Evolutionary conservation across 306 rosid species (phyloP).

Genomic region (Castanea crenata): DNA sequence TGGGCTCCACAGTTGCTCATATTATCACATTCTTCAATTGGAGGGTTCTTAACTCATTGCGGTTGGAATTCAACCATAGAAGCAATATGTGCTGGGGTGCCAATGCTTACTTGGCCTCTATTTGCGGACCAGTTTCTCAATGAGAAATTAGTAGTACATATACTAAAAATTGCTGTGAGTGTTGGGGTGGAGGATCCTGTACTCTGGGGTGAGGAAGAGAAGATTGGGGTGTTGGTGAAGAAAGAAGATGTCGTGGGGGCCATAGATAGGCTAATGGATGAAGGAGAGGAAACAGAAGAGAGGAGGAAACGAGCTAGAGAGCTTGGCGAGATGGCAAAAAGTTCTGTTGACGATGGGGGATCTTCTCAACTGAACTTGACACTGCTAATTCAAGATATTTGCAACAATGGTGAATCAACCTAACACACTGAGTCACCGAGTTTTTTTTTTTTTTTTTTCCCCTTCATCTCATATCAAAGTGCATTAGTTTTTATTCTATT

Average conservation of each 20-base stretch:
- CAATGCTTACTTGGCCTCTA: conserved; percentile 40
- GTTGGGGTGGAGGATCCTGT: conserved; percentile 25
- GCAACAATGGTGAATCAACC: too few species aligned
- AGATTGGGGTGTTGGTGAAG: conserved; percentile 17
- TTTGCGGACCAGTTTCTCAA: conserved; percentile 38
- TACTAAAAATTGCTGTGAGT: conserved; percentile 26
- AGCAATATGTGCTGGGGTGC: conserved; percentile 45
- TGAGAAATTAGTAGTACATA: conserved; percentile 30
- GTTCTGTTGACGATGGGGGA: conserved; percentile 28
- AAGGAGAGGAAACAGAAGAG: conserved; percentile 13
- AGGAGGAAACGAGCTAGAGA: conserved; percentile 19
- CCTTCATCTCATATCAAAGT: too few species aligned
- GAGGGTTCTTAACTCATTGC: conserved; percentile 60
- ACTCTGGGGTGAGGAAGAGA: conserved; percentile 35
- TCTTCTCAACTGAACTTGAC: conserved; percentile 20
- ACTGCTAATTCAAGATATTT: conserved; percentile 14
- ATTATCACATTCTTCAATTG: conserved; percentile 45
- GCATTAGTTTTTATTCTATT: too few species aligned
- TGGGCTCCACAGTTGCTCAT: conserved; percentile 63
- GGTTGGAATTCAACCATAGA: conserved; percentile 64
- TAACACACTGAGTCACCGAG: too few species aligned
- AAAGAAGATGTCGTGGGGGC: conserved; percentile 23
- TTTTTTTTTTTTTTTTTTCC: too few species aligned
- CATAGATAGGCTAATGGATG: conserved; percentile 18
- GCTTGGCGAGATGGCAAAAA: conserved; percentile 20